Evolutionary conservation across 2,329 filamentous ascomycete genomes (phyloP), one percentile per base, ranked within the genome.

Genomic region (Fusarium solani-melongenae): DNA sequence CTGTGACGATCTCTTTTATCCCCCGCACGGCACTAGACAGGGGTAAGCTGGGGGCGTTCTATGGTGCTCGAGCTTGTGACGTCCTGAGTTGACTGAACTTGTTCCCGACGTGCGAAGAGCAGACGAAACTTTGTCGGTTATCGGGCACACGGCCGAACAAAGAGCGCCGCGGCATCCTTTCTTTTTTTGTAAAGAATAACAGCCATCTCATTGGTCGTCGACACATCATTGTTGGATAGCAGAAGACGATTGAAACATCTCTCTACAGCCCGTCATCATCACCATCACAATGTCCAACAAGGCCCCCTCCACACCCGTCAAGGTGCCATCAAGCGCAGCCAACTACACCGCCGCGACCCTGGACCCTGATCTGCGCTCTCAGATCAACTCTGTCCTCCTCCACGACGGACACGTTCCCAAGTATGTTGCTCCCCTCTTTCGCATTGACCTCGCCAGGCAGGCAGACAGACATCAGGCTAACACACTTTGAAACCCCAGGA

Each of bases 351-450:
- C 88, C 58, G 88, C 89, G 7, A 92, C 89, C 10, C 85, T 90
- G 65, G 90, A 92, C 74, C 85, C 88, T 8, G 90, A 92, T 66
- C 81, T 92, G 65, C 85, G 90, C 24, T 91, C 90, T 3, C 86
- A 91, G 75, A 89, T 92, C 76, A 92, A 92, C 78, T 84, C 85
- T 11, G 76, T 89, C 14, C 82, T 92, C 27, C 83, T 92, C 36
- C 84, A 85, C 44, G 89, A 90, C 53, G 90, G 90, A 4, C 88
- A 91, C 70, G 86, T 91, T 27, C 81, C 85, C 55, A 90, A 88
- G 90, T 92, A 84, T 61, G 83, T 22, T 31, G 6, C 36, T 44
- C 46, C 34, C 63, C 39, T 22, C 14, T 64, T 58, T 33, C 55
- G 53, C 65, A 61, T 62, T 27, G 34, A 53, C 11, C 38, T 49